Evolutionary conservation across 768 basidiomycete genomes (phyloP).

Genomic region (Tephrocybe sp.): DNA sequence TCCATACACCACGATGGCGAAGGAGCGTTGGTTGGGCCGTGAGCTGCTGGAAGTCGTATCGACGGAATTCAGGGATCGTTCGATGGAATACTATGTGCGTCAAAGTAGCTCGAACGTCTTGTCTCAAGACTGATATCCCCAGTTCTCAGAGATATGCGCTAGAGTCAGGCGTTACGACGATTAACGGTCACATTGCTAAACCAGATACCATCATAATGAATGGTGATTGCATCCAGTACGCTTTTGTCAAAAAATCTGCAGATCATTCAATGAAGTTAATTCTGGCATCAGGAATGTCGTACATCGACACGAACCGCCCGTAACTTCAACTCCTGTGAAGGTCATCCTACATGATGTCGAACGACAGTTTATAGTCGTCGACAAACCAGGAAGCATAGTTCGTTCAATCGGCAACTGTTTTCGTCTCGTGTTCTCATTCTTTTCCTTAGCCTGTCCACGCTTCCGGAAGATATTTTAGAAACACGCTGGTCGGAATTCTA

Average conservation of each 20-base stretch:
- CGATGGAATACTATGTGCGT: conserved; percentile 94
- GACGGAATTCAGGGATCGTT: conserved; percentile 91
- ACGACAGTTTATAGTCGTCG: conserved; percentile 85
- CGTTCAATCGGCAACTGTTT: conserved; percentile 36
- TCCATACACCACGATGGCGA: conserved; percentile 91
- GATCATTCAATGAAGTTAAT: not conserved
- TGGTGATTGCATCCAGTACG: conserved; percentile 89
- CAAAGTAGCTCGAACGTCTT: not conserved
- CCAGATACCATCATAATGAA: conserved; percentile 79
- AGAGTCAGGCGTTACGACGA: conserved; percentile 92
- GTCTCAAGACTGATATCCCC: not conserved
- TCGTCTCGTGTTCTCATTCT: conserved; percentile 3
- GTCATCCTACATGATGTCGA: conserved; percentile 77
- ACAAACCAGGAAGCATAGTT: conserved; percentile 97
- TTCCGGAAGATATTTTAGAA: conserved; percentile 85
- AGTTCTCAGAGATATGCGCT: conserved; percentile 52
- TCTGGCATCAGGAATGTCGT: conserved; percentile 71
- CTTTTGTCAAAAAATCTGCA: too few relatives aligned
- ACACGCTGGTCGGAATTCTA: conserved; percentile 87
- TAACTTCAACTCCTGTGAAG: conserved; percentile 80
- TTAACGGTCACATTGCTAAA: conserved; percentile 86
- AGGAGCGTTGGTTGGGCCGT: conserved; percentile 85
- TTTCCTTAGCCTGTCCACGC: conserved; percentile 80
- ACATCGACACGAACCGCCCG: conserved; percentile 96
- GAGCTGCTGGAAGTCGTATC: conserved; percentile 90